A percentile compares a stretch with the other conserved stretches of the same genome.
Conservation (phyloP, 805 yeast genomes). For the Candida ortonii region DNA sequence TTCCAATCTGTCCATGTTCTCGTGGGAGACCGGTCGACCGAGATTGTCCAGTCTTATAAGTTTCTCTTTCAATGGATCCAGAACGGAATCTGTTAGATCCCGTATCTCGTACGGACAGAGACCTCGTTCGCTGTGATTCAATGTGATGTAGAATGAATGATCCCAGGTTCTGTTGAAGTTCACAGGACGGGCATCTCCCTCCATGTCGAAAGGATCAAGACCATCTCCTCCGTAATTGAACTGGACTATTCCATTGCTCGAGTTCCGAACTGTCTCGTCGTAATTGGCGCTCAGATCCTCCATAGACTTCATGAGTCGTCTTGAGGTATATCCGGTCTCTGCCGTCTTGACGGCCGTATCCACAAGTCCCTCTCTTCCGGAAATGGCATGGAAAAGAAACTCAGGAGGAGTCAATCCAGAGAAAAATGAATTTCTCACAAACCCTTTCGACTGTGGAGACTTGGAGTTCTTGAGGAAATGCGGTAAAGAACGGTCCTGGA, state of each 20-base stretch:
- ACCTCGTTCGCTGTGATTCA: conserved; percentile 49
- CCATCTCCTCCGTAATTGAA: conserved; percentile 99
- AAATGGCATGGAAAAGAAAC: conserved; percentile 95
- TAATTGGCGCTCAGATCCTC: conserved; percentile 94
- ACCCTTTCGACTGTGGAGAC: conserved; percentile 97
- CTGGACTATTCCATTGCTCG: conserved; percentile 94
- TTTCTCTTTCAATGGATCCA: conserved; percentile 58
- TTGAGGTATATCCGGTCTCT: conserved; percentile 97
- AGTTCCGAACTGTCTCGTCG: conserved; percentile 92
- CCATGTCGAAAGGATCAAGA: conserved; percentile 97
- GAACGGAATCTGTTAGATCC: conserved; percentile 49
- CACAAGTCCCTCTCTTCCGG: conserved; percentile 99
- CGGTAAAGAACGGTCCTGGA: conserved; percentile 96
- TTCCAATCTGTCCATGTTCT: conserved; percentile 50
- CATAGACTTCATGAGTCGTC: conserved; percentile 94
- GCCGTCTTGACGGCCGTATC: conserved; percentile 99
- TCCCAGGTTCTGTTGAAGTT: conserved; percentile 94
- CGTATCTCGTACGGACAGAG: conserved; percentile 70
- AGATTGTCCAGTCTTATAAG: conserved; percentile 70
- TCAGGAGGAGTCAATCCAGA: conserved; percentile 96
- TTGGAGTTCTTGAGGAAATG: conserved; percentile 95
- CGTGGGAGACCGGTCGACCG: conserved; percentile 50
- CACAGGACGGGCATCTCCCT: conserved; percentile 96
- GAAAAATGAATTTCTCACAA: conserved; percentile 92
- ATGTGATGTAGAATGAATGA: conserved; percentile 77